A percentile compares a stretch with the other conserved stretches of the same genome.
Conservation (phyloP, 371 early-diverging fungal species). For the Mucor mucedo region DNA sequence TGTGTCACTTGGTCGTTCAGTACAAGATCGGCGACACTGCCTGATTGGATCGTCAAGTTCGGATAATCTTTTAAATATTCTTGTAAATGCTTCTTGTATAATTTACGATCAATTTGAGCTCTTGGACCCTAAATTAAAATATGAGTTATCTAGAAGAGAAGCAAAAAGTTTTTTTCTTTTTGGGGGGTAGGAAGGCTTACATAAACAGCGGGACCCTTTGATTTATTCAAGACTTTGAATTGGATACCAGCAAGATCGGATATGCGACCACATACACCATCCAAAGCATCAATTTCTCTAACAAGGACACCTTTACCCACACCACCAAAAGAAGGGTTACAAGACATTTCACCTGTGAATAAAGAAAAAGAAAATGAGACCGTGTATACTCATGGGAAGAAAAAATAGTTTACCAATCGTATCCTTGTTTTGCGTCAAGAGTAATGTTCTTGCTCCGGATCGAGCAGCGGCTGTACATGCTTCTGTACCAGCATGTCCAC, state of each 20-base stretch:
- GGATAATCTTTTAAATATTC: conserved; percentile 64
- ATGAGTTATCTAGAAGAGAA: neutral
- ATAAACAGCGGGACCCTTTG: conserved; percentile 89
- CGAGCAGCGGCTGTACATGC: conserved; percentile 86
- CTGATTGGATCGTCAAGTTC: conserved; percentile 72
- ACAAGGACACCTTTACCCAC: conserved; percentile 86
- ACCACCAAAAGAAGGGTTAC: conserved; percentile 90
- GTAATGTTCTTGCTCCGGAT: conserved; percentile 74
- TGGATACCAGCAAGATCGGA: conserved; percentile 86
- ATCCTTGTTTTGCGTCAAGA: conserved; percentile 79
- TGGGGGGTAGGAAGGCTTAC: conserved; percentile 37
- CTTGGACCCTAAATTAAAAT: conserved; percentile 67
- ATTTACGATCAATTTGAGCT: conserved; percentile 83
- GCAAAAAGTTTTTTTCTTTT: too few species aligned
- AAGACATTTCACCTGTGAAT: conserved; percentile 81
- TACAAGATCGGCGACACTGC: conserved; percentile 78
- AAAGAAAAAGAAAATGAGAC: neutral
- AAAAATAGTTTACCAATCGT: conserved; percentile 63
- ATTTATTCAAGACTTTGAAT: conserved; percentile 84
- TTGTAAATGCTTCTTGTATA: conserved; percentile 82
- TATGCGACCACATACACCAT: conserved; percentile 82
- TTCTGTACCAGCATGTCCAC: conserved; percentile 90
- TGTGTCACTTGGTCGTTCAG: conserved; percentile 47
- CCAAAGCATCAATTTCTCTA: conserved; percentile 84
- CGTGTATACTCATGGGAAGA: neutral